Evolutionary conservation across 257 asterid species (phyloP).

Genomic region (Ilex asprella): DNA sequence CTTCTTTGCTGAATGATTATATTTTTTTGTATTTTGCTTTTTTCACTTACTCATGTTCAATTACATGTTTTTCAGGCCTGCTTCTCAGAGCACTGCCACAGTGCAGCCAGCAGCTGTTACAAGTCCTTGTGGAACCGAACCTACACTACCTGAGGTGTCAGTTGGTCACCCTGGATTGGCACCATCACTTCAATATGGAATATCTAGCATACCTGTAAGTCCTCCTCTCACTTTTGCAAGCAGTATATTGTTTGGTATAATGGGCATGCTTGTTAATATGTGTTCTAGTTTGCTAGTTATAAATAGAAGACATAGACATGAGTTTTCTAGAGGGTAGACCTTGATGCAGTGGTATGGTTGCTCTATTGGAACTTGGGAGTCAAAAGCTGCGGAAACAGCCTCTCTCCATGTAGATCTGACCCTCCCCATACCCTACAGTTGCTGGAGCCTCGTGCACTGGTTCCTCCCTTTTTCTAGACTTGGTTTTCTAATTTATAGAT

Average conservation of each 20-base stretch:
- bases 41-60: background rate
- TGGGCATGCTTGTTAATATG: background rate
- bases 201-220: slow-evolving; percentile 32
- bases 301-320: background rate
- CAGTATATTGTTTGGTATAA: no score
- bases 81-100: slow-evolving; percentile 2
- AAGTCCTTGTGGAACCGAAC: slow-evolving; percentile 15
- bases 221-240: background rate
- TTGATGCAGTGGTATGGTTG: no score
- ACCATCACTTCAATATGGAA: slow-evolving; percentile 22
- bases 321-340: background rate
- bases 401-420: no score
- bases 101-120: slow-evolving; percentile 5
- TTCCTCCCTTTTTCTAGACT: no score
- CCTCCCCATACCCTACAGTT: no score
- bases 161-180: slow-evolving; percentile 1
- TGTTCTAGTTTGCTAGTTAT: background rate
- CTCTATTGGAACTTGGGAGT: no score
- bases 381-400: no score
- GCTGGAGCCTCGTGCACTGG: no score
- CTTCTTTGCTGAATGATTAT: background rate
- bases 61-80: slow-evolving; percentile 15
- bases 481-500: no score
- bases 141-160: slow-evolving; percentile 9
- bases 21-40: background rate